A percentile compares a stretch with the other conserved stretches of the same genome.
phyloP scores from a whole-genome alignment of 2,329 filamentous ascomycete genomes.

The Ascochyta fabae region DNA sequence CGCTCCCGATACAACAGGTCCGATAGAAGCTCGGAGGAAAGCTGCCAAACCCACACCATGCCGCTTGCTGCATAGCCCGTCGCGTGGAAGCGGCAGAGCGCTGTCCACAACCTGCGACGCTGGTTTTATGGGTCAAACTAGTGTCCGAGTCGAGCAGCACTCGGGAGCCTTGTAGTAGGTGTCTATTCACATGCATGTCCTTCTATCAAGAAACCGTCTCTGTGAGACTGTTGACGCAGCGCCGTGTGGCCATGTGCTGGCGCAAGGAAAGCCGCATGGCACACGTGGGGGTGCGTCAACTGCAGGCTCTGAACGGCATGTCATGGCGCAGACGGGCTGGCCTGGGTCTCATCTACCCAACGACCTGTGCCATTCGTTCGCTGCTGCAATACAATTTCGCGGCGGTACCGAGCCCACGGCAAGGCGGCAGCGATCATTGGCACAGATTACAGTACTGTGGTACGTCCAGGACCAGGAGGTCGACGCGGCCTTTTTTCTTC shows the following conservation, averaged over 20 bases:
- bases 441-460: constrained; percentile 26
- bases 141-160: constrained; percentile 6
- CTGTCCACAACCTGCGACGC: constrained; percentile 32
- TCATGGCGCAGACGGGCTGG: background rate
- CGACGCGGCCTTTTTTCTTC: constrained; percentile 33
- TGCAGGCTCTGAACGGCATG: constrained; percentile 3
- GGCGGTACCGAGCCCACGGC: constrained; percentile 34
- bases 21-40: constrained; percentile 30
- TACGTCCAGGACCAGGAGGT: constrained; percentile 27
- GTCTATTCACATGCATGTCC: constrained; percentile 3
- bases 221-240: constrained; percentile 8
- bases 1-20: constrained; percentile 21
- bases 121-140: constrained; percentile 26
- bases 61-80: constrained; percentile 29
- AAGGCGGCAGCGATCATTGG: constrained; percentile 32
- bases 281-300: constrained; percentile 16
- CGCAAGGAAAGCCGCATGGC: constrained; percentile 7
- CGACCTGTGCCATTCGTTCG: constrained; percentile 10
- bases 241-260: background rate
- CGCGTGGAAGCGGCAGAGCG: constrained; percentile 46
- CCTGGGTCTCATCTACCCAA: background rate
- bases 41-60: constrained; percentile 6
- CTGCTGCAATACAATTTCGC: constrained; percentile 4
- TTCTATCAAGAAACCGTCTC: constrained; percentile 2
- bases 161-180: background rate